Conservation (phyloP, 1,139 yeast genomes). For the Kodamaea plutei region DNA sequence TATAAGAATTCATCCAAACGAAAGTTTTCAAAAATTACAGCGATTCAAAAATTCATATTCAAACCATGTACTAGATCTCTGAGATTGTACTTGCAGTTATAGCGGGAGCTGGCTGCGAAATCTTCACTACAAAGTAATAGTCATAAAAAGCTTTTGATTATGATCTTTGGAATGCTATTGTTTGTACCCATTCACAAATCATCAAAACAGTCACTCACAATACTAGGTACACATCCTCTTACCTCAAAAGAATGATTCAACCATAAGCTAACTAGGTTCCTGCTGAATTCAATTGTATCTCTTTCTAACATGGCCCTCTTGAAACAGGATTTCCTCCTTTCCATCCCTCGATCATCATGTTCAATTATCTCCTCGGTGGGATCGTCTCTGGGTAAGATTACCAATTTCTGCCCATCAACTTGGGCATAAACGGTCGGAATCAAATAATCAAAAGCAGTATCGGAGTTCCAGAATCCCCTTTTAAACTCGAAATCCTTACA, state of each 20-base stretch:
- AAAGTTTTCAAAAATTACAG: no score
- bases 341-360: conserved; percentile 16
- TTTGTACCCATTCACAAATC: no score
- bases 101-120: no score
- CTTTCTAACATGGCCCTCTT: conserved; percentile 14
- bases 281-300: conserved; percentile 15
- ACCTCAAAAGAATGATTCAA: conserved; percentile 14
- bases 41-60: no score
- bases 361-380: conserved; percentile 6
- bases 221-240: conserved; percentile 13
- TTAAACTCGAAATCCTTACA: conserved; percentile 8
- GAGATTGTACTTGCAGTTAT: no score
- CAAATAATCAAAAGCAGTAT: conserved; percentile 14
- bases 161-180: no score
- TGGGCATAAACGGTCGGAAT: conserved; percentile 19
- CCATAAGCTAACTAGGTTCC: conserved; percentile 22
- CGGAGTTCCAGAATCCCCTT: conserved; percentile 18
- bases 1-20: no score
- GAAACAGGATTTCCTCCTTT: conserved; percentile 17
- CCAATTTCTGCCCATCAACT: conserved; percentile 4
- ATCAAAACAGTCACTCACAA: conserved; percentile 7
- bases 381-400: conserved; percentile 9
- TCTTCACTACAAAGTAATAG: no score
- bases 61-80: no score
- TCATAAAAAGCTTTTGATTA: no score